These are phyloP conservation scores for Amphibolis antarctica DNA, from an alignment of 106 monocot genomes.

Conservation along the genomic window DNA sequence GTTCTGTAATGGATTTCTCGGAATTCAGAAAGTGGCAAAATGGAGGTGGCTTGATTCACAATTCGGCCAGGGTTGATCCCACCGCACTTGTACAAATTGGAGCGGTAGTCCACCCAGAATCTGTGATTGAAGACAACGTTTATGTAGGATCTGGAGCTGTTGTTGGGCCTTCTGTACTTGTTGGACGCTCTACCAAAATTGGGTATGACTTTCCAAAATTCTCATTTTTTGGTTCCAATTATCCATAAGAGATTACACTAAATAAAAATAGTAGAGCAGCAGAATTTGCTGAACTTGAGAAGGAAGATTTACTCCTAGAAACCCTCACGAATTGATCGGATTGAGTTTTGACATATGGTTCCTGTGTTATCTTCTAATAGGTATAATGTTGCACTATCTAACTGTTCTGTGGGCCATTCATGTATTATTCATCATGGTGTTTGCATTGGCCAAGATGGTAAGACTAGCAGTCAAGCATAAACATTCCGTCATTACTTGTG, in stretches of 20 bases:
- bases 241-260: no score
- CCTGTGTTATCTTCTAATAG: slow-evolving; percentile 16
- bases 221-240: neutral
- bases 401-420: slow-evolving; percentile 67
- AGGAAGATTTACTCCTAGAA: no score
- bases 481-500: no score
- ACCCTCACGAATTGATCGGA: no score
- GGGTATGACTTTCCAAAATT: slow-evolving; percentile 25
- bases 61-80: slow-evolving; percentile 43
- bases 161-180: slow-evolving; percentile 64
- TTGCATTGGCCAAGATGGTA: slow-evolving; percentile 97
- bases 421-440: slow-evolving; percentile 71
- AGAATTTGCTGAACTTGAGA: no score
- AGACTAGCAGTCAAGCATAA: slow-evolving; percentile 3
- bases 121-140: slow-evolving; percentile 47
- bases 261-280: no score
- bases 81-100: slow-evolving; percentile 55
- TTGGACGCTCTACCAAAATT: slow-evolving; percentile 59
- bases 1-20: neutral
- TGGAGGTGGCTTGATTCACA: slow-evolving; percentile 73
- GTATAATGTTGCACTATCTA: slow-evolving; percentile 66
- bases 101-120: slow-evolving; percentile 64
- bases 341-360: no score
- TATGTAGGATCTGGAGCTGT: slow-evolving; percentile 73
- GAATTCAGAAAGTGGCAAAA: slow-evolving; percentile 64